Percentiles rank a stretch among this genome's conserved stretches.
Evolutionary conservation across 768 basidiomycete genomes (phyloP).

Genomic region (Cantharellus cinnabarinus): DNA sequence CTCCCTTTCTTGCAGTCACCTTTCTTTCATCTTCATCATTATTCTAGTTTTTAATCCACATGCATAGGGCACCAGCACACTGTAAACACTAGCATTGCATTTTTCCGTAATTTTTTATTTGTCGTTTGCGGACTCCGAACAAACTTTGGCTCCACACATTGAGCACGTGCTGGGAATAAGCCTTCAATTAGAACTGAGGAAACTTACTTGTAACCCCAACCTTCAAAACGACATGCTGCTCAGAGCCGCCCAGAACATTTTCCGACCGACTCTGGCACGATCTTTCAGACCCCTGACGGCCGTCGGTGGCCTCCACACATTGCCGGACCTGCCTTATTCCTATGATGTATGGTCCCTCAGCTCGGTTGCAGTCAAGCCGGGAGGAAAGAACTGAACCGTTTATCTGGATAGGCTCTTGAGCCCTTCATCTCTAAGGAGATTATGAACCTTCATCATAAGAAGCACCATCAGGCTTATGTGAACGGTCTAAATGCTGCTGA

Average conservation of each 20-base stretch:
- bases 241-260: slow-evolving; percentile 24
- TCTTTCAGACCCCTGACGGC: slow-evolving; percentile 24
- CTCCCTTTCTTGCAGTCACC: too few relatives aligned
- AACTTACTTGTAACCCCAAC: too few relatives aligned
- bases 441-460: slow-evolving; percentile 83
- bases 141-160: too few relatives aligned
- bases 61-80: too few relatives aligned
- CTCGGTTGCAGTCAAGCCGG: not conserved
- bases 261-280: slow-evolving; percentile 28
- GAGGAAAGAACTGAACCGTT: not conserved
- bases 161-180: too few relatives aligned
- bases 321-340: slow-evolving; percentile 59
- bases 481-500: slow-evolving; percentile 88
- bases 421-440: slow-evolving; percentile 82
- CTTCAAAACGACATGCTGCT: slow-evolving; percentile 18
- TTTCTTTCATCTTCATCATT: too few relatives aligned
- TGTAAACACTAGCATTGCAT: too few relatives aligned
- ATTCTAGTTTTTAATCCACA: too few relatives aligned
- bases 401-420: slow-evolving; percentile 48
- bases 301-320: slow-evolving; percentile 33
- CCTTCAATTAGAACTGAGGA: too few relatives aligned
- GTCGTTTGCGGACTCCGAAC: too few relatives aligned
- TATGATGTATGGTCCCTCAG: slow-evolving; percentile 36
- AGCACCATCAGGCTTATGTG: slow-evolving; percentile 73
- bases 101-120: too few relatives aligned